These are phyloP conservation scores for Lactarius sp. DNA, from an alignment of 768 basidiomycete species.

Conservation along the genomic window DNA sequence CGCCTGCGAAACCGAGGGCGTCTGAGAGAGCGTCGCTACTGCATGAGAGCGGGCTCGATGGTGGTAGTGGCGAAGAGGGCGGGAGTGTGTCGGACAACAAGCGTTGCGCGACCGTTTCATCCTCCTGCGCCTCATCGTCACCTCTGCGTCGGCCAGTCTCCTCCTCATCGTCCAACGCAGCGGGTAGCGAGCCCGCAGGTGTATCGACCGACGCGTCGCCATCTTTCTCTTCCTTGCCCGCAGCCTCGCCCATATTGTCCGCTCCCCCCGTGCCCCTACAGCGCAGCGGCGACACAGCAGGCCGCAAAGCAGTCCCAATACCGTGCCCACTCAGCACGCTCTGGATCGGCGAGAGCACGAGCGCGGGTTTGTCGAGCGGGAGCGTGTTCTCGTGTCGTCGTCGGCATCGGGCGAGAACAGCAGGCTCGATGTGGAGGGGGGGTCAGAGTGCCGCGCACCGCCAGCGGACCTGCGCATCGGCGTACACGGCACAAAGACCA, in stretches of 20 bases:
- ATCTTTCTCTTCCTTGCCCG: background rate
- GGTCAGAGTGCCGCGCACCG: background rate
- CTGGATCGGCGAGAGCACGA: constrained; percentile 22
- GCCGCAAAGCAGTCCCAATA: background rate
- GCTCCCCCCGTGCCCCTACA: background rate
- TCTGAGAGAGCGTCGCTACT: constrained; percentile 28
- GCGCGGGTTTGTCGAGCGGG: constrained; percentile 4
- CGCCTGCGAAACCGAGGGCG: constrained; percentile 9
- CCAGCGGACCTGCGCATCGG: constrained; percentile 5
- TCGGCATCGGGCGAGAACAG: constrained; percentile 29
- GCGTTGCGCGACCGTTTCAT: constrained; percentile 11
- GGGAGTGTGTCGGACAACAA: constrained; percentile 30
- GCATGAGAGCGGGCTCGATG: constrained; percentile 35
- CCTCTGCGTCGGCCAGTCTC: background rate
- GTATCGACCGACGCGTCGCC: constrained; percentile 34
- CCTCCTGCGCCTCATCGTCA: background rate
- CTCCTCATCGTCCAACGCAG: constrained; percentile 37
- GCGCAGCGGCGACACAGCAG: constrained; percentile 13
- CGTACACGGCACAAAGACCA: constrained; percentile 13
- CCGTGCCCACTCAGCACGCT: constrained; percentile 21
- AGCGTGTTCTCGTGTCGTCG: background rate
- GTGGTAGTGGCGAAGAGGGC: constrained; percentile 33
- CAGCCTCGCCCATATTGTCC: background rate
- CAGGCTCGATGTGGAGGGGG: background rate
- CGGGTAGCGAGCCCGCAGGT: constrained; percentile 43